Conservation (phyloP, 2,329 filamentous ascomycete genomes). For the Colletotrichum endophyticum region DNA sequence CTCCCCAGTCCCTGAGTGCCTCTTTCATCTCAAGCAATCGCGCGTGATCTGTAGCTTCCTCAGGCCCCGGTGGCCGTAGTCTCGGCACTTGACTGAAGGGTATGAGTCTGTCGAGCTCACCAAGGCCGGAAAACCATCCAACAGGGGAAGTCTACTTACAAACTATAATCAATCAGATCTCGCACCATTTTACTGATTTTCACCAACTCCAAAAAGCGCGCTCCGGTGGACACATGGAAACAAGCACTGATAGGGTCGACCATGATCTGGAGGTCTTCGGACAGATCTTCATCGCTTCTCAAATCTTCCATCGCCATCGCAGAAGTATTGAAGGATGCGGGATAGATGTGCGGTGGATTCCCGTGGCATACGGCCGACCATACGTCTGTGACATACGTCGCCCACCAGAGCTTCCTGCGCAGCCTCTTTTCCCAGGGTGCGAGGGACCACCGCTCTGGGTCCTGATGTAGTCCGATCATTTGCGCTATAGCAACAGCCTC, state of each 20-base stretch:
- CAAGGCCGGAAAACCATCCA: not conserved
- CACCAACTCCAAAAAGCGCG: slow-evolving; percentile 41
- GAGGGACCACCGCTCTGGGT: slow-evolving; percentile 46
- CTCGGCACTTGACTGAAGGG: slow-evolving; percentile 29
- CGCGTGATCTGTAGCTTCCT: slow-evolving; percentile 18
- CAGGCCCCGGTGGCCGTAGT: slow-evolving; percentile 17
- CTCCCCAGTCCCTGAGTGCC: slow-evolving; percentile 38
- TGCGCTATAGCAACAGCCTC: slow-evolving; percentile 50
- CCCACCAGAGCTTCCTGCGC: slow-evolving; percentile 52
- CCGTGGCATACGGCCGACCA: slow-evolving; percentile 53
- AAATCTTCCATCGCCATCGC: slow-evolving; percentile 45
- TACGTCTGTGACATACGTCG: slow-evolving; percentile 42
- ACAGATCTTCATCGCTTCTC: slow-evolving; percentile 46
- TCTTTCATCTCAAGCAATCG: slow-evolving; percentile 29
- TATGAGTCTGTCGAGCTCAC: not conserved
- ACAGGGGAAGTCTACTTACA: slow-evolving; percentile 25
- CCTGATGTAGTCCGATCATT: slow-evolving; percentile 50
- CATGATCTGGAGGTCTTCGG: slow-evolving; percentile 34
- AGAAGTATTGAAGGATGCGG: slow-evolving; percentile 43
- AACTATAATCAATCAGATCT: slow-evolving; percentile 36
- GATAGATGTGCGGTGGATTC: slow-evolving; percentile 48
- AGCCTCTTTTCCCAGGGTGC: slow-evolving; percentile 46
- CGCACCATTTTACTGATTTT: slow-evolving; percentile 34
- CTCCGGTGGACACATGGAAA: slow-evolving; percentile 38
- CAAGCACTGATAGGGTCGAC: slow-evolving; percentile 35